Percentiles rank a stretch among this genome's conserved stretches.
Evolutionary conservation across 1,139 yeast species (phyloP).

Genomic region (Candida pseudoviswanathii): DNA sequence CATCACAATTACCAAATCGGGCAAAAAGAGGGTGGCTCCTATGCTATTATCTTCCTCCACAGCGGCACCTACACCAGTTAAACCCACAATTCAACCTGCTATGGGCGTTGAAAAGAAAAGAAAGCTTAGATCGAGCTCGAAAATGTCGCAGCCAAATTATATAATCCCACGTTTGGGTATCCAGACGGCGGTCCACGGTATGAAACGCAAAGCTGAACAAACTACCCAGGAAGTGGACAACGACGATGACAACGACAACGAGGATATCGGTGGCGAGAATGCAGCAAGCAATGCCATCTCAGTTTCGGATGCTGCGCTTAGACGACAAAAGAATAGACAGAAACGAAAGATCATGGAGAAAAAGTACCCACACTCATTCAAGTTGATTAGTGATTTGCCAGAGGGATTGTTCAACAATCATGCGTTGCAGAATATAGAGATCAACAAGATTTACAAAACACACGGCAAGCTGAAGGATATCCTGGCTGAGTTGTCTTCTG

Average conservation of each 20-base stretch:
- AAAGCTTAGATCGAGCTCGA: constrained; percentile 18
- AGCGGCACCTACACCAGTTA: constrained; percentile 17
- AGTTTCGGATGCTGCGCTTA: constrained; percentile 37
- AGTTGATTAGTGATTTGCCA: constrained; percentile 37
- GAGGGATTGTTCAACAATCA: constrained; percentile 40
- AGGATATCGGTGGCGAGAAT: constrained; percentile 36
- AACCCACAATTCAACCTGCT: constrained; percentile 4
- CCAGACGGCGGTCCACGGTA: constrained; percentile 49
- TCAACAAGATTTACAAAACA: constrained; percentile 25
- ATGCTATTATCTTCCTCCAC: constrained; percentile 61
- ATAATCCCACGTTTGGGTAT: constrained; percentile 50
- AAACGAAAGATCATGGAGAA: constrained; percentile 35
- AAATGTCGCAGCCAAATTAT: constrained; percentile 45
- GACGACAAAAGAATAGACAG: constrained; percentile 36
- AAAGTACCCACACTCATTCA: constrained; percentile 42
- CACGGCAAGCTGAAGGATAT: constrained; percentile 20
- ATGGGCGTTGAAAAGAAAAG: constrained; percentile 8
- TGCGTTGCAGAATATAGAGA: constrained; percentile 33
- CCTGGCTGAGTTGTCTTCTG: constrained; percentile 26
- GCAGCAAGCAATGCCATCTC: constrained; percentile 23
- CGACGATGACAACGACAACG: constrained; percentile 44
- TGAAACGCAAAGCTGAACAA: constrained; percentile 25
- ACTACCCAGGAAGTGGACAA: constrained; percentile 17
- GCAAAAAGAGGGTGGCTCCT: constrained; percentile 88
- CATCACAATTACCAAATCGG: constrained; percentile 69